Percentiles rank a stretch among this genome's conserved stretches.
Evolutionary conservation across 306 rosid genomes (phyloP).

Genomic region (Malus orientalis): DNA sequence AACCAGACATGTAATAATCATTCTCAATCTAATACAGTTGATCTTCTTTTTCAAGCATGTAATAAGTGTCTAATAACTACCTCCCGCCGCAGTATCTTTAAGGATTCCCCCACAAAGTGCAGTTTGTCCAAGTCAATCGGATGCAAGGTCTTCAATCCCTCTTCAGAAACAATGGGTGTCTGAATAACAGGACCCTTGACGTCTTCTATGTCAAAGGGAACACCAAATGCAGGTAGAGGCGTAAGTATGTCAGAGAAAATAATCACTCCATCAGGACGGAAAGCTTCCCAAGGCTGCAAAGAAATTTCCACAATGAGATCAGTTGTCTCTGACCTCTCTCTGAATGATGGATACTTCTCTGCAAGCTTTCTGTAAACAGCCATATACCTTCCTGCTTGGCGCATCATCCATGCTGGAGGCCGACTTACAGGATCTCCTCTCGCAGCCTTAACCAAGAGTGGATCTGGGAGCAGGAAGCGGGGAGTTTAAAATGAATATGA

Average conservation of each 20-base stretch:
- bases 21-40: background rate
- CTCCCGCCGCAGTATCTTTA: constrained; percentile 65
- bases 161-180: constrained; percentile 75
- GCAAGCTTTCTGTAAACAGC: constrained; percentile 94
- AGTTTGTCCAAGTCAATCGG: constrained; percentile 79
- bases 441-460: constrained; percentile 91
- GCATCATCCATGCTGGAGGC: constrained; percentile 99
- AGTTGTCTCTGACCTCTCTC: constrained; percentile 96
- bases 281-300: constrained; percentile 99
- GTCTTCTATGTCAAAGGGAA: constrained; percentile 90
- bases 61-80: constrained; percentile 24
- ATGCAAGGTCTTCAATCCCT: constrained; percentile 69
- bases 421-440: constrained; percentile 83
- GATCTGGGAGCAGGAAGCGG: constrained; percentile 36
- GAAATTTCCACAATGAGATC: constrained; percentile 99
- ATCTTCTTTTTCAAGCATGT: constrained; percentile 4
- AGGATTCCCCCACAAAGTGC: constrained; percentile 78
- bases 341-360: constrained; percentile 87
- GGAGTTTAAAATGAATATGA: background rate
- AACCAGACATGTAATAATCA: background rate
- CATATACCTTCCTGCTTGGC: constrained; percentile 99
- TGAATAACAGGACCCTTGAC: constrained; percentile 86
- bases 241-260: constrained; percentile 96
- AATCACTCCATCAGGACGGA: constrained; percentile 93
- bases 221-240: constrained; percentile 91